Evolutionary conservation across 1,139 yeast genomes (phyloP).

Genomic region (Wickerhamiella pararugosa): DNA sequence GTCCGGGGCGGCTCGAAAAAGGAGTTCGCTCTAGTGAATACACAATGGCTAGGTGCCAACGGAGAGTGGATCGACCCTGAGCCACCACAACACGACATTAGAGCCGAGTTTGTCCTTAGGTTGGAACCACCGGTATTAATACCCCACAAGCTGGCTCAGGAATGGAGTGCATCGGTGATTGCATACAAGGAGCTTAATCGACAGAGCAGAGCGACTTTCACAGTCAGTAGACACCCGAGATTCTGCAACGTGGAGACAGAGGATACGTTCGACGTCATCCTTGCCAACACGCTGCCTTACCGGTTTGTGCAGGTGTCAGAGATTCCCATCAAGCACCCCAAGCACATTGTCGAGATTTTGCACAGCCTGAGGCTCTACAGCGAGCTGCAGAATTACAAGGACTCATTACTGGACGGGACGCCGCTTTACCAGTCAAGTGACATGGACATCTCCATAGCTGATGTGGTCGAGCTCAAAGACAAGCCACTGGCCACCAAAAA

Average conservation of each 20-base stretch:
- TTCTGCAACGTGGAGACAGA: constrained; percentile 3
- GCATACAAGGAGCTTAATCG: constrained; percentile 7
- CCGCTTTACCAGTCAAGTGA: constrained; percentile 8
- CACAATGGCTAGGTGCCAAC: constrained; percentile 18
- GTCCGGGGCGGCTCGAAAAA: constrained; percentile 12
- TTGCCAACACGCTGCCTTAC: constrained; percentile 21
- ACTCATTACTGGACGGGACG: constrained; percentile 10
- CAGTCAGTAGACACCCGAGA: constrained; percentile 12
- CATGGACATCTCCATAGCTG: constrained; percentile 15
- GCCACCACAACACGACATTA: constrained; percentile 17
- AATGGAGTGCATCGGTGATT: constrained; percentile 14
- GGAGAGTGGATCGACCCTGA: constrained; percentile 17
- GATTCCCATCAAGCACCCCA: constrained; percentile 23
- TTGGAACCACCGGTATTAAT: constrained; percentile 23
- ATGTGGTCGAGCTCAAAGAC: constrained; percentile 13
- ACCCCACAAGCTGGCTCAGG: constrained; percentile 17
- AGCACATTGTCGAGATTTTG: constrained; percentile 12
- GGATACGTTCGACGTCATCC: constrained; percentile 16
- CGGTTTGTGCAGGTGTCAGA: constrained; percentile 19
- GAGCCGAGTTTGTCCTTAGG: constrained; percentile 21
- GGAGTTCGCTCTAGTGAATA: constrained; percentile 17
- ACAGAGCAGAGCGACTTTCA: constrained; percentile 8
- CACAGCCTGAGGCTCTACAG: constrained; percentile 10
- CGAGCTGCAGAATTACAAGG: constrained; percentile 5
- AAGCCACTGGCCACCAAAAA: constrained; percentile 8